Percentiles rank a stretch among this genome's conserved stretches.
Evolutionary conservation across 2,329 filamentous ascomycete species (phyloP).

Genomic region (Xylariales sp.): DNA sequence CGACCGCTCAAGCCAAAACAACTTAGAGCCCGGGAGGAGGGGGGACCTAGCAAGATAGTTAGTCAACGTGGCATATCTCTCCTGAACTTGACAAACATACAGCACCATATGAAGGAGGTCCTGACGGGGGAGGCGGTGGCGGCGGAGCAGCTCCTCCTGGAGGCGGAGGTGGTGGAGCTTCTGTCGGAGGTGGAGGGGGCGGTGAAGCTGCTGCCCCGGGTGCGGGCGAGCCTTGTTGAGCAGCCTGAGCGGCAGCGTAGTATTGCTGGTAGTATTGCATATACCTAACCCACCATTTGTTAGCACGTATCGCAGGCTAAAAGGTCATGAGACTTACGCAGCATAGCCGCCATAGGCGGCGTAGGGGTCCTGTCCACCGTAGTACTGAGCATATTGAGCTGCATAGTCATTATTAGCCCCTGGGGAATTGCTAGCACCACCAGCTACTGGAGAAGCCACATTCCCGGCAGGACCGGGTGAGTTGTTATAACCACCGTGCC

Average conservation of each 20-base stretch:
- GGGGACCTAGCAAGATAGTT: conserved; percentile 58
- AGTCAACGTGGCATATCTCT: conserved; percentile 9
- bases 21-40: conserved; percentile 66
- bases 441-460: conserved; percentile 55
- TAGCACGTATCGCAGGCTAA: conserved; percentile 2
- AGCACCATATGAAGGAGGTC: conserved; percentile 71
- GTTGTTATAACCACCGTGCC: conserved; percentile 53
- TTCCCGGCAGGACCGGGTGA: conserved; percentile 55
- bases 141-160: conserved; percentile 64
- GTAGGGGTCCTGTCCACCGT: conserved; percentile 81
- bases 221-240: conserved; percentile 58
- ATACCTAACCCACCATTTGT: conserved; percentile 56
- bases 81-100: conserved; percentile 58
- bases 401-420: conserved; percentile 68
- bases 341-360: conserved; percentile 91
- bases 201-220: conserved; percentile 61
- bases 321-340: conserved; percentile 62
- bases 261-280: conserved; percentile 81
- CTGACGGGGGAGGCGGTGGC: conserved; percentile 69
- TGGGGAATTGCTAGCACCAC: conserved; percentile 56
- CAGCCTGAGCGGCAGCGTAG: conserved; percentile 66
- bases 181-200: conserved; percentile 69
- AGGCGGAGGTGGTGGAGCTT: conserved; percentile 73
- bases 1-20: neutral
- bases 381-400: conserved; percentile 87